Evolutionary conservation across 2,329 filamentous ascomycete species (phyloP).

Genomic region (Penicillium sp.): DNA sequence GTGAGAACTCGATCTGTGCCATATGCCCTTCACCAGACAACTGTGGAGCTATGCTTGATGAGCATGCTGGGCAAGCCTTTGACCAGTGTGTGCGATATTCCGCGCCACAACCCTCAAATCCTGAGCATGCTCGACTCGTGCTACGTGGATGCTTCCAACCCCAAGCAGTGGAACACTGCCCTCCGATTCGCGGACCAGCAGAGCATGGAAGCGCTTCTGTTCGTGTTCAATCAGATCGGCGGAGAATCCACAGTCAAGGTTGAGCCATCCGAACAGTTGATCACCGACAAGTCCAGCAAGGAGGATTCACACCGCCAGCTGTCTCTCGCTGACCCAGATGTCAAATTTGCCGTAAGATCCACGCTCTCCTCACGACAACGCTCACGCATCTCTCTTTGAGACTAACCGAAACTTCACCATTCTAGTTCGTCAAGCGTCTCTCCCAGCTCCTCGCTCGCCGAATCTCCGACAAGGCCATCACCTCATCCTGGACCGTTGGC

Average conservation of each 20-base stretch:
- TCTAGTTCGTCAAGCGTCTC: constrained; percentile 71
- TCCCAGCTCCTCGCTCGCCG: constrained; percentile 73
- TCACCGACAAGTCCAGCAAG: constrained; percentile 23
- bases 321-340: constrained; percentile 49
- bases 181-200: constrained; percentile 30
- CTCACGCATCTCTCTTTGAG: too few species aligned
- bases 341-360: constrained; percentile 68
- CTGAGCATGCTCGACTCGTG: constrained; percentile 29
- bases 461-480: constrained; percentile 65
- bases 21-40: constrained; percentile 48
- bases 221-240: constrained; percentile 33
- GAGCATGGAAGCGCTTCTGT: constrained; percentile 27
- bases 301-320: constrained; percentile 28
- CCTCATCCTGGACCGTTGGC: constrained; percentile 49
- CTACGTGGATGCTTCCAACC: constrained; percentile 24
- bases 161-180: constrained; percentile 19
- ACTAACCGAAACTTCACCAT: too few species aligned
- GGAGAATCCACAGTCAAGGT: constrained; percentile 16
- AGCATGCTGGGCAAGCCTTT: constrained; percentile 38
- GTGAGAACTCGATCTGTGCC: neutral
- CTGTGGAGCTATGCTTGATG: constrained; percentile 52
- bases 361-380: too few species aligned
- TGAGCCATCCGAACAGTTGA: constrained; percentile 12
- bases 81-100: constrained; percentile 29
- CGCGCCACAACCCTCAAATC: constrained; percentile 26